Evolutionary conservation across 2,329 filamentous ascomycete species (phyloP).

Genomic region (Colletotrichum noveboracense): DNA sequence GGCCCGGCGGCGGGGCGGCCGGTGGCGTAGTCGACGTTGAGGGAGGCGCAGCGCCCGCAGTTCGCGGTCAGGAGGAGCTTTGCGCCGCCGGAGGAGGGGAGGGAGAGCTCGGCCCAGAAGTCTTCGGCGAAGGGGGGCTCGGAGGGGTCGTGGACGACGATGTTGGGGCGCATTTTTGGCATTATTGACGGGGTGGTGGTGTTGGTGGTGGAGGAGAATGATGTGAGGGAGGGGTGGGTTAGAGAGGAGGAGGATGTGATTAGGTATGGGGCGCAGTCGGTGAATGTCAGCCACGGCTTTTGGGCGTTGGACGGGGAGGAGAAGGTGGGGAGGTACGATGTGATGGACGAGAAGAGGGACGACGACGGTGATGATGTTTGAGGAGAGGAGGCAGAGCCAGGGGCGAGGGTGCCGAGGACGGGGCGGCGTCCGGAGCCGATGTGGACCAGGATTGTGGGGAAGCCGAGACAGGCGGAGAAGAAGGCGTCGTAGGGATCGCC

Average conservation of each 20-base stretch:
- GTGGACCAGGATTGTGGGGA: constrained; percentile 65
- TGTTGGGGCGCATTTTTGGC: constrained; percentile 75
- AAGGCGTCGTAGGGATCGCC: constrained; percentile 63
- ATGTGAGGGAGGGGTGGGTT: constrained; percentile 63
- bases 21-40: constrained; percentile 75
- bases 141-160: constrained; percentile 69
- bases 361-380: neutral
- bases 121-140: constrained; percentile 71
- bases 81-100: constrained; percentile 33
- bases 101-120: constrained; percentile 68
- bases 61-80: constrained; percentile 69
- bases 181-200: constrained; percentile 49
- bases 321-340: constrained; percentile 32
- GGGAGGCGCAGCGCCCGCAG: constrained; percentile 70
- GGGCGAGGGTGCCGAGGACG: constrained; percentile 66
- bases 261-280: constrained; percentile 78
- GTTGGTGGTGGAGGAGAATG: constrained; percentile 39
- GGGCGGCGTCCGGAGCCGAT: constrained; percentile 65
- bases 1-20: constrained; percentile 63
- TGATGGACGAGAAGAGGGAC: constrained; percentile 31
- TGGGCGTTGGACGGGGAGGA: neutral
- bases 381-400: neutral
- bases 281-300: constrained; percentile 66
- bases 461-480: constrained; percentile 72
- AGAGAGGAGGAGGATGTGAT: constrained; percentile 74